Evolutionary conservation across 768 basidiomycete species (phyloP).

Genomic region (Infundibulicybe gibba): DNA sequence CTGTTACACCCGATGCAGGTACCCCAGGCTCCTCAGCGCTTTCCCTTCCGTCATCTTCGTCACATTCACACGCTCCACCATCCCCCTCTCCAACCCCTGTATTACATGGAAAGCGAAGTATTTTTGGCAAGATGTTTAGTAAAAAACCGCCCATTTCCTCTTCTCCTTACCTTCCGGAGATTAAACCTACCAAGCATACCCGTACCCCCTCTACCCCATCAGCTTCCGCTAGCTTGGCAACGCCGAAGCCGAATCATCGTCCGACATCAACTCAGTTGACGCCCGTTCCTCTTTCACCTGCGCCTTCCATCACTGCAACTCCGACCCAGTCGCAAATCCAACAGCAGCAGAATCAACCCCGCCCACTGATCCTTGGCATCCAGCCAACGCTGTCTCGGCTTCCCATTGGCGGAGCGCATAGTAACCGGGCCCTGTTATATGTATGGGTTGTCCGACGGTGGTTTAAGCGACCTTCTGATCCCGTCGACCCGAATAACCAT

Average conservation of each 20-base stretch:
- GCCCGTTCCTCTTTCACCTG: not conserved
- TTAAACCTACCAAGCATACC: too few relatives aligned
- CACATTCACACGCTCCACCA: constrained; percentile 4
- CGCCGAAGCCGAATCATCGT: not conserved
- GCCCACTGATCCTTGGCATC: constrained; percentile 57
- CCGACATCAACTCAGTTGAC: too few relatives aligned
- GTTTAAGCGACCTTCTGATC: constrained; percentile 52
- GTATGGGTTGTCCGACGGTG: constrained; percentile 77
- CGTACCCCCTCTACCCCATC: too few relatives aligned
- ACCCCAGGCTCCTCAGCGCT: constrained; percentile 4
- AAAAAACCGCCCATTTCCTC: constrained; percentile 33
- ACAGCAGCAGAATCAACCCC: constrained; percentile 9
- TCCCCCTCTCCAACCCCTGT: constrained; percentile 1
- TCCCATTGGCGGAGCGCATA: not conserved
- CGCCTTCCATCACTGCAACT: not conserved
- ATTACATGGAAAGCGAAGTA: constrained; percentile 39
- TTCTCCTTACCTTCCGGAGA: constrained; percentile 6
- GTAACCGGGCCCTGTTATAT: constrained; percentile 49
- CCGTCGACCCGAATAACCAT: constrained; percentile 35
- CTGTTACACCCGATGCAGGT: constrained; percentile 8
- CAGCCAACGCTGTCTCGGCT: constrained; percentile 57
- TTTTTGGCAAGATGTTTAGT: constrained; percentile 75
- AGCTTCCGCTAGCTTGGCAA: too few relatives aligned
- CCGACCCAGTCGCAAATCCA: not conserved
- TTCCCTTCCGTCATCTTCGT: constrained; percentile 4